These are phyloP conservation scores for Russula earlei DNA, from an alignment of 768 basidiomycete species.

Conservation along the genomic window DNA sequence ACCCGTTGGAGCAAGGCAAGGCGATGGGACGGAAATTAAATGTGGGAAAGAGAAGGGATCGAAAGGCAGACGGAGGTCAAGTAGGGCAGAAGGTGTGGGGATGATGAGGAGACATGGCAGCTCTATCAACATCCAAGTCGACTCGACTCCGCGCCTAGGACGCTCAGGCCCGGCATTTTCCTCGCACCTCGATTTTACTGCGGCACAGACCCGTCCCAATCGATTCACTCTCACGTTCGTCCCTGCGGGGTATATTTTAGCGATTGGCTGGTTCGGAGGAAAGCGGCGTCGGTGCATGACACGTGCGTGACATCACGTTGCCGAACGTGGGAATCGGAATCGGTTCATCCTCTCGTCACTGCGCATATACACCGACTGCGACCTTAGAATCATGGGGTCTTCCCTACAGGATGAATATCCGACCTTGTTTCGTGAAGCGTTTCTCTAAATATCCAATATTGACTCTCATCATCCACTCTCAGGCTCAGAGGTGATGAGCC, in stretches of 20 bases:
- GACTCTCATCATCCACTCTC: slow-evolving; percentile 8
- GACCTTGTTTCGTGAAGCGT: slow-evolving; percentile 64
- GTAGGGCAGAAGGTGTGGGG: background rate
- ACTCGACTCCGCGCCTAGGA: too few species aligned
- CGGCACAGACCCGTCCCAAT: too few species aligned
- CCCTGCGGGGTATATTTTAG: too few species aligned
- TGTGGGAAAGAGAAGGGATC: background rate
- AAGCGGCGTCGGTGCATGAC: too few species aligned
- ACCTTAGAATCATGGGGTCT: slow-evolving; percentile 24
- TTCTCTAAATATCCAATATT: background rate
- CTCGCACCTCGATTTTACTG: too few species aligned
- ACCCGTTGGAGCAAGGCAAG: background rate
- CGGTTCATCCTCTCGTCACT: background rate
- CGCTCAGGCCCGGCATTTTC: too few species aligned
- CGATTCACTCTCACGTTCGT: too few species aligned
- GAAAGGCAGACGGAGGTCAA: background rate
- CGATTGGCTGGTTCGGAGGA: too few species aligned
- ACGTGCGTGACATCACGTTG: too few species aligned
- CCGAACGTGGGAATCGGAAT: too few species aligned
- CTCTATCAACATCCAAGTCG: too few species aligned
- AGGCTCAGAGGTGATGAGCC: slow-evolving; percentile 98
- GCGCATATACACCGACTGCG: background rate
- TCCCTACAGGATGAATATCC: slow-evolving; percentile 59
- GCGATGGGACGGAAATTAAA: background rate
- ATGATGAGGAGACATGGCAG: too few species aligned